Evolutionary conservation across 2,329 filamentous ascomycete species (phyloP), one percentile per base, ranked within the genome.

Genomic region (Stromatinia cepivora): DNA sequence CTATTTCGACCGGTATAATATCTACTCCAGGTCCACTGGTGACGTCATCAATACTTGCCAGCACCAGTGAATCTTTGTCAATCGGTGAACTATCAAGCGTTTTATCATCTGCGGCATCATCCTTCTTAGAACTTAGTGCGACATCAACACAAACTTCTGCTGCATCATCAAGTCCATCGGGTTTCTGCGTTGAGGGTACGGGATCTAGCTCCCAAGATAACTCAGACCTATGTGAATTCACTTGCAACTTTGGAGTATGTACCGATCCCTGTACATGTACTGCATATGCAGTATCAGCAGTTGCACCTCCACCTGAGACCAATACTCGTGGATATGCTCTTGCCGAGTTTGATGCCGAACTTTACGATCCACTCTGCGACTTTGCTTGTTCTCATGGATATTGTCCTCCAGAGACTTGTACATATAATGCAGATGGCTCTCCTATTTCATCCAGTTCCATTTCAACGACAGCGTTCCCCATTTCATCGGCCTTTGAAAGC

Each of bases 191-290:
- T 20, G 42, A 22, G 15, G 58, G 58, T 25, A 48, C 58, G 3
- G 58, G 58, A 22, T 62, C 58, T 10, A 48, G 42, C 45, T 34
- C 42, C 42, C 17, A 48, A n/a, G 42, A 46, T 25, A 48, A 62
- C 20, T 62, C 58, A 22, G 25, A 62, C 11, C 42, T 62, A 31
- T 62, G 58, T 8, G 17, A 20, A 34, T 62, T 62, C n/a, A 62
- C 58, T 36, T 62, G 58, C 58, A 62, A 48, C 20, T 62, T 62
- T 62, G 58, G 58, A 62, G 5, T 48, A n/a, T 62, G 58, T 62
- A 2, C 28, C 20, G 42, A 62, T 34, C 58, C 58, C 36, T 62
- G 58, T 48, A 62, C 58, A 48, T 62, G 58, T 62, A 62, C 58
- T 48, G 58, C 58, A 62, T 62, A n/a, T 34, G 58, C 58, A 17